These are phyloP conservation scores for Trichophaea hybrida DNA, from an alignment of 2,329 filamentous ascomycete species.

Conservation along the genomic window DNA sequence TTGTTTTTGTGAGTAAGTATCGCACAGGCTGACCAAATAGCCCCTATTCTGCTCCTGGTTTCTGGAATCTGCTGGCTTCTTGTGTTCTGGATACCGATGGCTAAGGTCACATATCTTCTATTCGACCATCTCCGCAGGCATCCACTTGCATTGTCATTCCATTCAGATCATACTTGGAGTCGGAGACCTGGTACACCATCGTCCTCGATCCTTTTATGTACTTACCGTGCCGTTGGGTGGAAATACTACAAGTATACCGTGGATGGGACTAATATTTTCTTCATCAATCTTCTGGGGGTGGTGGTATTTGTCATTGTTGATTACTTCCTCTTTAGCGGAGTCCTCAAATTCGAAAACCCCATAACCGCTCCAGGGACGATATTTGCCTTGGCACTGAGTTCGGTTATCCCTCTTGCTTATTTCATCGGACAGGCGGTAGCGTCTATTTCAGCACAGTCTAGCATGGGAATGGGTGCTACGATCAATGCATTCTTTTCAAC, in stretches of 20 bases:
- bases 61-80: conserved; percentile 88
- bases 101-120: conserved; percentile 77
- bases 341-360: conserved; percentile 34
- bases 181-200: conserved; percentile 57
- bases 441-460: conserved; percentile 95
- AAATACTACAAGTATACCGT: conserved; percentile 99
- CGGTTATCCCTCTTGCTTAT: conserved; percentile 91
- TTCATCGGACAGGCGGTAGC: conserved; percentile 98
- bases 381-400: conserved; percentile 69
- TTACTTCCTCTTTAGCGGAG: conserved; percentile 53
- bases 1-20: not conserved
- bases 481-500: conserved; percentile 98
- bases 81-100: conserved; percentile 98
- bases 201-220: conserved; percentile 83
- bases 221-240: conserved; percentile 81
- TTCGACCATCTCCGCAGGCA: conserved; percentile 86
- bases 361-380: conserved; percentile 70
- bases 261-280: conserved; percentile 95
- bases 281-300: conserved; percentile 89
- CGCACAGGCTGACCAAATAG: conserved; percentile 30
- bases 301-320: conserved; percentile 93
- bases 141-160: conserved; percentile 82
- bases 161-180: conserved; percentile 65
- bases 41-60: conserved; percentile 69
- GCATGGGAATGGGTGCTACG: conserved; percentile 92